A percentile compares a stretch with the other conserved stretches of the same genome.
phyloP scores from a whole-genome alignment of 2,329 filamentous ascomycete genomes.

The Penicillium hesseltinei region DNA sequence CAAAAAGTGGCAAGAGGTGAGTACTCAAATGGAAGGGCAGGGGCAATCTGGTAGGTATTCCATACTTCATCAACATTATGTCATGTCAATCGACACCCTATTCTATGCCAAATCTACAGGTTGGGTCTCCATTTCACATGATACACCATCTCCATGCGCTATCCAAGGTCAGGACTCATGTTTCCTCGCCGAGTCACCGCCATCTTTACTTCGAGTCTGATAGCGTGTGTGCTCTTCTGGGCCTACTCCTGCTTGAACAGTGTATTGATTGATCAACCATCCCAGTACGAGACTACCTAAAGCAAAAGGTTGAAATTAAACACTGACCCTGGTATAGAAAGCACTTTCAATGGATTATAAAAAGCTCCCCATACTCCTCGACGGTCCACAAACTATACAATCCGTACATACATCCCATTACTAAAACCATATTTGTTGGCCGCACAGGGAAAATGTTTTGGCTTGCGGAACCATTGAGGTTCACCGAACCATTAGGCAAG shows the following conservation, averaged over 20 bases:
- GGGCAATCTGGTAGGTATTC: not conserved
- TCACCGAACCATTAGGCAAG: slow-evolving; percentile 11
- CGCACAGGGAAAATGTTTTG: slow-evolving; percentile 1
- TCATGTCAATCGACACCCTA: not conserved
- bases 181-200: not conserved
- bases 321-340: not conserved
- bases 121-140: not conserved
- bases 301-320: not conserved
- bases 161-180: not conserved
- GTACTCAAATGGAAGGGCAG: not conserved
- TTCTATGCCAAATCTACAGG: not conserved
- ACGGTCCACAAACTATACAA: not conserved
- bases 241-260: not conserved
- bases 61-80: slow-evolving; percentile 4
- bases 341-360: not conserved
- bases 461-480: not conserved
- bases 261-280: not conserved
- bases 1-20: not conserved
- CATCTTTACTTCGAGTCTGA: not conserved
- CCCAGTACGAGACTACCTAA: not conserved
- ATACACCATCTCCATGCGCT: not conserved
- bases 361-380: not conserved
- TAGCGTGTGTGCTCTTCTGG: not conserved
- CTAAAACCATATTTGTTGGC: not conserved
- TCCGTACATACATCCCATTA: not conserved